These are phyloP conservation scores for Aspergillus brasiliensis DNA, from an alignment of 2,329 filamentous ascomycete species.

Conservation along the genomic window DNA sequence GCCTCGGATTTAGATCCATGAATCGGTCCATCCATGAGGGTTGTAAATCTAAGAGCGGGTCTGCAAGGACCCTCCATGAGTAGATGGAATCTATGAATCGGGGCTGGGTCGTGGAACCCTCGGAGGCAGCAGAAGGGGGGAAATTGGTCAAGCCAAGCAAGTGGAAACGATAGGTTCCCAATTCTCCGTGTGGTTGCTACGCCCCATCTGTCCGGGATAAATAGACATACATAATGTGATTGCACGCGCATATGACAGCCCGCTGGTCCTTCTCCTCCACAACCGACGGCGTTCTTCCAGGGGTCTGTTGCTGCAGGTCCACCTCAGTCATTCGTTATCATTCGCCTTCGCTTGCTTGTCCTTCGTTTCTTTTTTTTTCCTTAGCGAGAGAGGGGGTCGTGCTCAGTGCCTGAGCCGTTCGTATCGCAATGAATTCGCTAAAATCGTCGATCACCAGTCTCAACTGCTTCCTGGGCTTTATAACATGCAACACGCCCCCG, in stretches of 20 bases:
- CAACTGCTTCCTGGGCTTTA: conserved; percentile 34
- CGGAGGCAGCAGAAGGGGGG: no score
- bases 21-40: background rate
- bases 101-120: conserved; percentile 4
- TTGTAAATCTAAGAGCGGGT: conserved; percentile 2
- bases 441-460: conserved; percentile 19
- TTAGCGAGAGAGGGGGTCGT: conserved; percentile 3
- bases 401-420: conserved; percentile 11
- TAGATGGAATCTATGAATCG: conserved; percentile 1
- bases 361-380: conserved; percentile 15
- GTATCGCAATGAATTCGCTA: conserved; percentile 27
- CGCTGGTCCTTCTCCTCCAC: background rate
- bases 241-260: conserved; percentile 7
- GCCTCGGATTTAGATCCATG: background rate
- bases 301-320: conserved; percentile 8
- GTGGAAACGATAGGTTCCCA: conserved; percentile 12
- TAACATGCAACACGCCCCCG: conserved; percentile 34
- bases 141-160: background rate
- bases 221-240: conserved; percentile 14
- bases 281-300: conserved; percentile 11
- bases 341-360: conserved; percentile 11
- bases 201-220: conserved; percentile 5
- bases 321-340: conserved; percentile 17
- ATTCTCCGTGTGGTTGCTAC: background rate
- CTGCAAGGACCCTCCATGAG: conserved; percentile 1